These are phyloP conservation scores for Colletotrichum scovillei DNA, from an alignment of 2,329 filamentous ascomycete species.

Conservation along the genomic window DNA sequence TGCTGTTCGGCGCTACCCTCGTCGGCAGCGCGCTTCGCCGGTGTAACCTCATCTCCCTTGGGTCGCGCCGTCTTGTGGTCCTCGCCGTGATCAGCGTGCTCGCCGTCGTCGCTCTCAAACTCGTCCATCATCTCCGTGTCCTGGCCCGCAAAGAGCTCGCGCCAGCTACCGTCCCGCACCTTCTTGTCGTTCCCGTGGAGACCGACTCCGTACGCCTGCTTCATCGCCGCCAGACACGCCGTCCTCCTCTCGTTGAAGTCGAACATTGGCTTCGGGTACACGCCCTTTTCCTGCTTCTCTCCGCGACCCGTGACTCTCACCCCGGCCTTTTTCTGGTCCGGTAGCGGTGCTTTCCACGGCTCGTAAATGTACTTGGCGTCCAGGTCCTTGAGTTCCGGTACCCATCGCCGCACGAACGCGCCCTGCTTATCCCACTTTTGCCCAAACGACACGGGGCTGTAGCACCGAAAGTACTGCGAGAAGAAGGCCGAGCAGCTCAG, in stretches of 20 bases:
- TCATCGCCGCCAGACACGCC: slow-evolving; percentile 75
- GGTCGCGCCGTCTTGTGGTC: slow-evolving; percentile 36
- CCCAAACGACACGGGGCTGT: slow-evolving; percentile 77
- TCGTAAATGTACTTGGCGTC: slow-evolving; percentile 81
- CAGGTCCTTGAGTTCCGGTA: slow-evolving; percentile 73
- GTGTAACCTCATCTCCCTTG: slow-evolving; percentile 32
- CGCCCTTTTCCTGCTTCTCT: slow-evolving; percentile 52
- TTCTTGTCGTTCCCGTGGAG: slow-evolving; percentile 72
- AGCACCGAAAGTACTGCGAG: slow-evolving; percentile 77
- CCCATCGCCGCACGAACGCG: slow-evolving; percentile 70
- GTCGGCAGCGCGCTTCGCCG: slow-evolving; percentile 30
- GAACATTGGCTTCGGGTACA: slow-evolving; percentile 83
- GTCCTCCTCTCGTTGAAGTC: slow-evolving; percentile 74
- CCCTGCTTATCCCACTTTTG: slow-evolving; percentile 82
- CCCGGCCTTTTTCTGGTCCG: slow-evolving; percentile 76
- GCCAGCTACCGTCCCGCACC: slow-evolving; percentile 71
- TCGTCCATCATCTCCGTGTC: slow-evolving; percentile 54
- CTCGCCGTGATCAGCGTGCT: slow-evolving; percentile 44
- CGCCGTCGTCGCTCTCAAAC: slow-evolving; percentile 47
- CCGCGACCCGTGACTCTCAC: slow-evolving; percentile 70
- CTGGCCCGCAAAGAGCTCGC: slow-evolving; percentile 54
- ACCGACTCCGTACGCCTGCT: slow-evolving; percentile 74
- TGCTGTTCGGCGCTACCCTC: slow-evolving; percentile 36
- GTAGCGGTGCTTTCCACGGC: slow-evolving; percentile 78
- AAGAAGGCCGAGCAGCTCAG: slow-evolving; percentile 81